phyloP scores from a whole-genome alignment of 2,329 filamentous ascomycete species.

The Claviceps lovelessii region DNA sequence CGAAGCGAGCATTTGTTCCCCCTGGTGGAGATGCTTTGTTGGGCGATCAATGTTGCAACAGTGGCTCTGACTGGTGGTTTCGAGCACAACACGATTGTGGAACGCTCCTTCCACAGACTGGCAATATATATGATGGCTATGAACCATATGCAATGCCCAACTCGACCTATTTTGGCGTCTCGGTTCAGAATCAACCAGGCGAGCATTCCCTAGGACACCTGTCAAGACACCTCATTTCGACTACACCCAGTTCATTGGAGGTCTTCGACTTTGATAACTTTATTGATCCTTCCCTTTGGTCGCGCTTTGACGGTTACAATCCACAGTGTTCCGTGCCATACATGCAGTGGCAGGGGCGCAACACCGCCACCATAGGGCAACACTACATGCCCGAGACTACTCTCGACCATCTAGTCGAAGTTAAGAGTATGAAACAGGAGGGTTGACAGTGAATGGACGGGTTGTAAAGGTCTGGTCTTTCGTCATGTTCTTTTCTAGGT shows the following conservation, averaged over 20 bases:
- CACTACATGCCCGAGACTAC: neutral
- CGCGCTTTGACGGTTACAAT: neutral
- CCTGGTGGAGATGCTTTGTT: neutral
- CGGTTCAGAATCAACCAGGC: neutral
- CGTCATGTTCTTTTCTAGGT: neutral
- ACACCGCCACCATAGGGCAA: neutral
- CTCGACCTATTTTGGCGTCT: neutral
- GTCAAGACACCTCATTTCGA: neutral
- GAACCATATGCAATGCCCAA: neutral
- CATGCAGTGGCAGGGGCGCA: constrained; percentile 1
- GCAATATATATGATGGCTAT: neutral
- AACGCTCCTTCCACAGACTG: neutral
- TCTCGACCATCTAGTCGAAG: neutral
- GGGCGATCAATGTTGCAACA: neutral
- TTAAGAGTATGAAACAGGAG: neutral
- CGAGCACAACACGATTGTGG: neutral
- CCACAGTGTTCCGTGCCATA: neutral
- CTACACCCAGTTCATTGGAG: neutral
- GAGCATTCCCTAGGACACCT: neutral
- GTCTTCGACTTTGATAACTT: neutral
- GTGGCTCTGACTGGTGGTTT: neutral
- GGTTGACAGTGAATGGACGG: neutral
- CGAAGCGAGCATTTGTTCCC: neutral
- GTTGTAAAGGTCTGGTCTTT: too few species aligned
- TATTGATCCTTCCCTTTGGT: constrained; percentile 5